Conservation (phyloP, 805 yeast species). For the Nakazawaea molendinolei region DNA sequence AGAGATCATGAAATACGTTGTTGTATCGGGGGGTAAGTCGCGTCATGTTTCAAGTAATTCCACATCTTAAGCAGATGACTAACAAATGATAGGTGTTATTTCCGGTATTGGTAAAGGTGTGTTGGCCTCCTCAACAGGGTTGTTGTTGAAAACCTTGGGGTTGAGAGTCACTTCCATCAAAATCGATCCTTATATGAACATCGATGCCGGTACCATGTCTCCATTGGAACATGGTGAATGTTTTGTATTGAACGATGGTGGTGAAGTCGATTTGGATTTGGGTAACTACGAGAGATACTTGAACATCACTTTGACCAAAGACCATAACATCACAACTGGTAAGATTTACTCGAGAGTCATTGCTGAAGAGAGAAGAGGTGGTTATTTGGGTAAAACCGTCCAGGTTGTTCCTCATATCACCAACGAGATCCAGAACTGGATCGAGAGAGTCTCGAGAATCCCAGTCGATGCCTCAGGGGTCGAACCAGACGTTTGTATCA, state of each 20-base stretch:
- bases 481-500: constrained; percentile 93
- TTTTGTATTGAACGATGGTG: constrained; percentile 96
- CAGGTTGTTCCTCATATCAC: constrained; percentile 99
- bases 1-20: constrained; percentile 87
- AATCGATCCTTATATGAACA: constrained; percentile 98
- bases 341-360: constrained; percentile 92
- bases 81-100: constrained; percentile 55
- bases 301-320: constrained; percentile 85
- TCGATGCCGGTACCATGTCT: constrained; percentile 99
- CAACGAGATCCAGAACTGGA: constrained; percentile 97
- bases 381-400: constrained; percentile 97
- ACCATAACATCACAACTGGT: constrained; percentile 98
- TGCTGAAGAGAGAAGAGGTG: constrained; percentile 93
- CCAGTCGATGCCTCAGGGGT: constrained; percentile 89
- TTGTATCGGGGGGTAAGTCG: constrained; percentile 77
- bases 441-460: constrained; percentile 82
- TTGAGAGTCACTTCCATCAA: constrained; percentile 94
- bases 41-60: background rate
- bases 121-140: constrained; percentile 93
- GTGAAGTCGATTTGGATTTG: constrained; percentile 95
- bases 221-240: constrained; percentile 99
- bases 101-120: constrained; percentile 99
- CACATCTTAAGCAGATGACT: constrained; percentile 1
- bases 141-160: constrained; percentile 88
- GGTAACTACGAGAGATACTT: constrained; percentile 98